Evolutionary conservation across 1,284 basidiomycete species (phyloP).

Genomic region (Ustilago bromivora): DNA sequence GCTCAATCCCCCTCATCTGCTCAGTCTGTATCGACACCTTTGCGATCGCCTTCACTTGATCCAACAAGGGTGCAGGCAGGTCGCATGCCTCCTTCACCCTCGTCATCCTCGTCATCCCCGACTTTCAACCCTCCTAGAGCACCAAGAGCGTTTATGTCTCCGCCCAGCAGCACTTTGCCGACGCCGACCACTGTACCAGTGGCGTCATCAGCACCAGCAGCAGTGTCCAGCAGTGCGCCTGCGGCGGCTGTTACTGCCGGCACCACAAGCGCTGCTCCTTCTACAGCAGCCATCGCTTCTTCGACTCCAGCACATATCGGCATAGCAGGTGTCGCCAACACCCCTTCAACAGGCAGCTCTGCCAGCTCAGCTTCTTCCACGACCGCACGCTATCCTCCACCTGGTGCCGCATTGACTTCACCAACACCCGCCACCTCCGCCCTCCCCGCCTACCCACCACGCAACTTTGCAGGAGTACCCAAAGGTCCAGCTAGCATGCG

Average conservation of each 20-base stretch:
- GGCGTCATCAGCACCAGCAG: neutral
- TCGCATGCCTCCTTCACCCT: constrained; percentile 36
- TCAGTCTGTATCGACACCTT: constrained; percentile 10
- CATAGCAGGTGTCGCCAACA: constrained; percentile 20
- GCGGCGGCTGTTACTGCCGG: neutral
- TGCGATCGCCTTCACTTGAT: constrained; percentile 32
- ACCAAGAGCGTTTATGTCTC: constrained; percentile 46
- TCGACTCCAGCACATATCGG: constrained; percentile 32
- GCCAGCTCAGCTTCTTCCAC: constrained; percentile 19
- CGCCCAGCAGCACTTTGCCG: constrained; percentile 15
- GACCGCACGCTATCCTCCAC: constrained; percentile 14
- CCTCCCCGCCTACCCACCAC: constrained; percentile 23
- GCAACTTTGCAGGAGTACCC: constrained; percentile 53
- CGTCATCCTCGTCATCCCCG: constrained; percentile 6
- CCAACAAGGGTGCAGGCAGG: constrained; percentile 18
- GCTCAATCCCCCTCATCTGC: neutral
- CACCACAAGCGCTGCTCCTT: neutral
- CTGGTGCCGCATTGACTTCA: constrained; percentile 11
- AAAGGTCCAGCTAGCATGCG: constrained; percentile 59
- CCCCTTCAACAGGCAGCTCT: constrained; percentile 34
- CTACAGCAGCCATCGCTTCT: constrained; percentile 6
- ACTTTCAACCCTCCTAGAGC: constrained; percentile 47
- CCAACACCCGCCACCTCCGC: constrained; percentile 26
- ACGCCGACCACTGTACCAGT: constrained; percentile 10
- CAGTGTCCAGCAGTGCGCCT: neutral